Evolutionary conservation across 75 land plant species (phyloP).

Genomic region (Gnetum montanum): DNA sequence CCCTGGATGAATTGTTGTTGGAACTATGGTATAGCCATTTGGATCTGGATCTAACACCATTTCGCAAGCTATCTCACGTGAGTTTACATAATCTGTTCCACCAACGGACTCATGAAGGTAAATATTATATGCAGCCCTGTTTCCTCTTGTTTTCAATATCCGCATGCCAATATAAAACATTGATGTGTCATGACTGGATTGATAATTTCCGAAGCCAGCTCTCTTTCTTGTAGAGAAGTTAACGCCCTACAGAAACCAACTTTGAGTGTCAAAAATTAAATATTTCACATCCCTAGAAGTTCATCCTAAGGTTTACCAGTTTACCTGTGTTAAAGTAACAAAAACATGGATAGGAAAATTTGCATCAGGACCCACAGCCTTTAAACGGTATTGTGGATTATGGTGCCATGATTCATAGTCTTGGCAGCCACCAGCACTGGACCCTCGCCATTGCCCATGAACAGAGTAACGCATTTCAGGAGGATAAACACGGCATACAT

Average conservation of each 20-base stretch:
- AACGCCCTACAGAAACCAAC: conserved; percentile 51
- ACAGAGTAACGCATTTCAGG: conserved; percentile 96
- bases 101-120: conserved; percentile 94
- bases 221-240: conserved; percentile 64
- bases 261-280: background rate
- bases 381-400: conserved; percentile 90
- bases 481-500: conserved; percentile 97
- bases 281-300: background rate
- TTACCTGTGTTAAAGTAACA: conserved; percentile 97
- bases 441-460: conserved; percentile 95
- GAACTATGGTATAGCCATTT: conserved; percentile 97
- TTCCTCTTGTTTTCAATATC: conserved; percentile 89
- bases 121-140: conserved; percentile 84
- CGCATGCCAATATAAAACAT: conserved; percentile 97
- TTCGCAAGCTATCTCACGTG: conserved; percentile 98
- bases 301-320: background rate
- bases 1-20: conserved; percentile 86
- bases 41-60: conserved; percentile 98
- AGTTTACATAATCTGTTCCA: conserved; percentile 97
- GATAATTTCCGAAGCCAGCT: conserved; percentile 77
- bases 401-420: conserved; percentile 90
- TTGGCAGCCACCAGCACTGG: conserved; percentile 98
- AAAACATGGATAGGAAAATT: conserved; percentile 88
- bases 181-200: conserved; percentile 77
- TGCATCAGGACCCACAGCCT: conserved; percentile 85